These are phyloP conservation scores for Pichia rugopelliculosa DNA, from an alignment of 805 yeast species.

Conservation along the genomic window DNA sequence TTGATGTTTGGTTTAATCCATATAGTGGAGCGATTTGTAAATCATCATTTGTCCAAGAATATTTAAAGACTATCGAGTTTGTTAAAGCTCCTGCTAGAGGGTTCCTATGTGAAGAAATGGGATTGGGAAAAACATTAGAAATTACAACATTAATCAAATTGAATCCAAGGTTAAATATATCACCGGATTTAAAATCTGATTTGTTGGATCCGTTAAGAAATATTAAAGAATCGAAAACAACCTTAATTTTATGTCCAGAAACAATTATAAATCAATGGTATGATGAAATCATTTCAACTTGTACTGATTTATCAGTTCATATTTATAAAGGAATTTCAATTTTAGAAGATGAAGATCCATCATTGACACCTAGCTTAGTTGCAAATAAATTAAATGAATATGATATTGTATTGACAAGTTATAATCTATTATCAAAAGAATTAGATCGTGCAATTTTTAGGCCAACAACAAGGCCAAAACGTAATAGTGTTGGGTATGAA, in stretches of 20 bases:
- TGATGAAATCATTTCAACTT: constrained; percentile 53
- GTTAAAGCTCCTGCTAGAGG: constrained; percentile 41
- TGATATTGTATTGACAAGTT: constrained; percentile 80
- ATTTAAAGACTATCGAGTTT: constrained; percentile 6
- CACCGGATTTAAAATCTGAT: constrained; percentile 27
- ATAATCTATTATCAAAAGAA: constrained; percentile 62
- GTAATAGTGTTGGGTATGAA: constrained; percentile 31
- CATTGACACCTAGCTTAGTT: constrained; percentile 28
- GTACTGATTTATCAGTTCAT: constrained; percentile 55
- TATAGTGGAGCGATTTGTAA: constrained; percentile 43
- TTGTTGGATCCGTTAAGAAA: constrained; percentile 35
- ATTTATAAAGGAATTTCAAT: constrained; percentile 53
- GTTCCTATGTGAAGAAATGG: constrained; percentile 91
- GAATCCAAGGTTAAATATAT: constrained; percentile 43
- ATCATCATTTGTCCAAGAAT: constrained; percentile 25
- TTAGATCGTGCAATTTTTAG: constrained; percentile 72
- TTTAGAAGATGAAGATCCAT: constrained; percentile 23
- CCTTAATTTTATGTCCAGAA: constrained; percentile 80
- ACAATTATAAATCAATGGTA: constrained; percentile 84
- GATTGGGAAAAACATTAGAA: constrained; percentile 92
- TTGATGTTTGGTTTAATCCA: constrained; percentile 38
- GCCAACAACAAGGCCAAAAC: constrained; percentile 45
- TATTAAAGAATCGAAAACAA: constrained; percentile 52
- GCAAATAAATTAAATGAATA: constrained; percentile 49
- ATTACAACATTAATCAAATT: constrained; percentile 55